Conservation (phyloP, 2,329 filamentous ascomycete genomes). For the Fusarium proliferatum region DNA sequence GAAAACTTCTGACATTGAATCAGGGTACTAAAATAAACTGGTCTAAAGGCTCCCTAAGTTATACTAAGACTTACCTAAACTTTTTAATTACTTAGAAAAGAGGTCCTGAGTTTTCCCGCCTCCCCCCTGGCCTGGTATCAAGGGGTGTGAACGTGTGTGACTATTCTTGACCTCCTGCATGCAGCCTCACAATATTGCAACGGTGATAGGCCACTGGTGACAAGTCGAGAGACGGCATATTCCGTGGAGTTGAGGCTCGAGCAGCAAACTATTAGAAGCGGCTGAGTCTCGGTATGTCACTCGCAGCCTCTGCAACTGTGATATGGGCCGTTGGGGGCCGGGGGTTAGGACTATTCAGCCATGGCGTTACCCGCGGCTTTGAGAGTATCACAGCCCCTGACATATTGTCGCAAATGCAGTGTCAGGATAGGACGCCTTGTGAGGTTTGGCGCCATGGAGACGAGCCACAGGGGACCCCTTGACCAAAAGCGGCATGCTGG, state of each 20-base stretch:
- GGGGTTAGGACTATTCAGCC: slow-evolving; percentile 5
- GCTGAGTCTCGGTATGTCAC: slow-evolving; percentile 25
- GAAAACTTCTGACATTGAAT: background rate
- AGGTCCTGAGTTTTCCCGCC: background rate
- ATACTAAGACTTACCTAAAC: background rate
- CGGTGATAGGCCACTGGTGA: slow-evolving; percentile 16
- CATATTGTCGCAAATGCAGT: background rate
- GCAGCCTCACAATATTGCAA: slow-evolving; percentile 23
- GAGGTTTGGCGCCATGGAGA: slow-evolving; percentile 14
- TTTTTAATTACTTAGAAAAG: background rate
- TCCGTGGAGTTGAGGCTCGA: background rate
- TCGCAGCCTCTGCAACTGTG: background rate
- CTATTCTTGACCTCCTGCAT: slow-evolving; percentile 26
- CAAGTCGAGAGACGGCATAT: slow-evolving; percentile 1
- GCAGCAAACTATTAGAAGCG: slow-evolving; percentile 20
- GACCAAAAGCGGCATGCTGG: slow-evolving; percentile 27
- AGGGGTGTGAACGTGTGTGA: slow-evolving; percentile 25
- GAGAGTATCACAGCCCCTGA: slow-evolving; percentile 18
- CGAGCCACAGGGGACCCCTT: slow-evolving; percentile 3
- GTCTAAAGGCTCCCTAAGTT: background rate
- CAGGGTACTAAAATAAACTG: background rate
- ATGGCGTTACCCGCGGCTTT: slow-evolving; percentile 22
- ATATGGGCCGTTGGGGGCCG: slow-evolving; percentile 13
- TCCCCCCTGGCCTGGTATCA: background rate
- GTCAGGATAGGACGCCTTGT: slow-evolving; percentile 14